Evolutionary conservation across 441 rosid genomes (phyloP), one percentile per base, ranked within the genome.

Genomic region (Gossypium trilobum): DNA sequence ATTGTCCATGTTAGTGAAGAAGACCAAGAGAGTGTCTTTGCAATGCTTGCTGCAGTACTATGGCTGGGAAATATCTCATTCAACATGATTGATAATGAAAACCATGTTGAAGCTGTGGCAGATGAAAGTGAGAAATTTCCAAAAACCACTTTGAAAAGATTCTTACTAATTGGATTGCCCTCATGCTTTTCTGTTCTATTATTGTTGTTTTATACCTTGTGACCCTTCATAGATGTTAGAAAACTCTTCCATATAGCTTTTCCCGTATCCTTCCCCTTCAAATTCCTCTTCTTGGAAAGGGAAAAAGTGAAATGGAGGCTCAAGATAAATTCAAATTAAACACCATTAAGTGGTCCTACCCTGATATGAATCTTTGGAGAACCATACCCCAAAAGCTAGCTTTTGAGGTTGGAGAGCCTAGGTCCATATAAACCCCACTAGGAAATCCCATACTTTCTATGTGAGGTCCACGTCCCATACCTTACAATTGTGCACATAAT

Each of bases 41-140:
- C 97, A 67, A 90, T 92, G 96, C 96, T 95, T 78, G 89, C 99
- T 75, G 97, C 98, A 52, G 98, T 95, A 14, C 65, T 95, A 65
- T 95, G 99, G 96, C 81, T 95, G 68, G 99, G 99, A 83, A 87
- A 95, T 76, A 76, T 91, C 79, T 87, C 92, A 16, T 91, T 95
- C 82, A 71, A 84, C 4, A 68, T 86, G 64, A 82, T 89, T 78
- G 98, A 95, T 84, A 90, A 87, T 79, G 99, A 92, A 85, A 89
- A 91, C 81, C 99, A 95, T 75, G 95, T 90, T 73, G 96, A 91
- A 83, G 87, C 95, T 68, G 79, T 83, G 65, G 82, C 69, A 70
- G 96, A 93, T 85, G 98, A 92, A 87, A 81, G 99, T 95, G 76
- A 88, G 87, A 64, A 52, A 80, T 73, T 82, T 72, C 36, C 8